These are phyloP conservation scores for Epicoccum nigrum DNA, from an alignment of 2,329 filamentous ascomycete genomes.

Conservation along the genomic window DNA sequence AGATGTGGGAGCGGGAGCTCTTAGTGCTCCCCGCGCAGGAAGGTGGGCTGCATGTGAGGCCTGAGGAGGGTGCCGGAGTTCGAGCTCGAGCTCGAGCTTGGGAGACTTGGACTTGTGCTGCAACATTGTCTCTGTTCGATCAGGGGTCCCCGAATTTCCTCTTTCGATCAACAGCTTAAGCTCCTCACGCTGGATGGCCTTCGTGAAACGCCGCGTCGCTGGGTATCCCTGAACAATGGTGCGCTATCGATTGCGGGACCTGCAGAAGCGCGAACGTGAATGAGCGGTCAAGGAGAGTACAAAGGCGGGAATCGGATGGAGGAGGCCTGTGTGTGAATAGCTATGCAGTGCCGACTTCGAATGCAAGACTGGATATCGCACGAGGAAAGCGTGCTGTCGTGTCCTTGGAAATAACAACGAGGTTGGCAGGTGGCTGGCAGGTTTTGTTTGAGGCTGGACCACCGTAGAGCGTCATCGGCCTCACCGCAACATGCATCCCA, in stretches of 20 bases:
- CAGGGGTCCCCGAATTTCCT: conserved; percentile 31
- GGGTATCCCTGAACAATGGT: conserved; percentile 6
- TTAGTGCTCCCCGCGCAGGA: conserved; percentile 34
- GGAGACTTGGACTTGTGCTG: conserved; percentile 26
- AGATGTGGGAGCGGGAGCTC: conserved; percentile 17
- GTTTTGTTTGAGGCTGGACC: conserved; percentile 29
- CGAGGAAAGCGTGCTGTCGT: conserved; percentile 25
- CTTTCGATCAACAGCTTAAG: conserved; percentile 24
- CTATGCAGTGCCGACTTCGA: conserved; percentile 5
- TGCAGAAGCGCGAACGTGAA: conserved; percentile 14
- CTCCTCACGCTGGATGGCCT: no score
- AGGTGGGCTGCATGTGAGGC: conserved; percentile 40
- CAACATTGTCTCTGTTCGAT: conserved; percentile 27
- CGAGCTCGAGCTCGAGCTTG: conserved; percentile 24
- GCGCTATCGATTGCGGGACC: conserved; percentile 23
- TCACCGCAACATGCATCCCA: conserved; percentile 33
- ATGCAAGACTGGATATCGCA: conserved; percentile 15
- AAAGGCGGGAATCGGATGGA: conserved; percentile 14
- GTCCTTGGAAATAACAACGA: conserved; percentile 20
- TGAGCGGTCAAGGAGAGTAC: conserved; percentile 21
- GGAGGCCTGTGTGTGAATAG: conserved; percentile 4
- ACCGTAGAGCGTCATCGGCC: conserved; percentile 21
- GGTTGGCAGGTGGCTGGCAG: conserved; percentile 30
- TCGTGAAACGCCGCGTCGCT: conserved; percentile 34
- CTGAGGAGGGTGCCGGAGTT: conserved; percentile 30